Evolutionary conservation across 352 stramenopile species (phyloP), one percentile per base, ranked within the genome.

Genomic region (Halophytophthora batemanensis): DNA sequence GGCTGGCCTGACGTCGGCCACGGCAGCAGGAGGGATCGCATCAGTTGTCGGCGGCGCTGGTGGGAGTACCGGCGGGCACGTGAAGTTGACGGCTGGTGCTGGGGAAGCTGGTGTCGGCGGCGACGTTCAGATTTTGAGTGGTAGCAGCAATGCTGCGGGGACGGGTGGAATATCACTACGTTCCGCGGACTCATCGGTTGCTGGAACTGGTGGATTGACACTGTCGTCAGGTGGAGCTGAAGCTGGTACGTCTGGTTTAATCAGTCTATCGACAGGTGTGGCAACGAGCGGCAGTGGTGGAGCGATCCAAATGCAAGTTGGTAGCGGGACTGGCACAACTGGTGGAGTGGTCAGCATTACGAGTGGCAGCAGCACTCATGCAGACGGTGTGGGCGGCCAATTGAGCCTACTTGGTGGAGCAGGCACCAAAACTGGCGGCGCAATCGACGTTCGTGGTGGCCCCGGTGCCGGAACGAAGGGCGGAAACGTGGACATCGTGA

Each of bases 401-500:
- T n/a, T 61, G 18, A 61, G 37, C 18, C 12, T 61, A 33, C 25
- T 46, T 18, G 45, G 45, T 50, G 53, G 53, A 14, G 17, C 38
- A 17, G 53, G 53, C 3, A 37, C 21, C 10, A 56, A 50, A 46
- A 51, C 53, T 21, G 66, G 66, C 18, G 66, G 66, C 8, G 21
- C 40, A 5, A 48, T 75, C 2, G 39, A 56, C 17, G 47, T 75
- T 45, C 22, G 34, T 15, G 61, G 61, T 47, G 64, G 64, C 3
- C 33, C 28, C 2, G 61, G 61, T 14, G 52, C 42, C 11, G 37
- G 40, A 1, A 38, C 49, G 19, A 41, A 39, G 35, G 59, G 62
- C 6, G 28, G 60, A 13, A 39, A 51, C 45, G 47, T 77, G 53
- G 22, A 80, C 6, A 53, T 69, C 22, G 35, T 52, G 12, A 56